These are phyloP conservation scores for Colletotrichum karsti DNA, from an alignment of 2,329 filamentous ascomycete genomes.

Conservation along the genomic window DNA sequence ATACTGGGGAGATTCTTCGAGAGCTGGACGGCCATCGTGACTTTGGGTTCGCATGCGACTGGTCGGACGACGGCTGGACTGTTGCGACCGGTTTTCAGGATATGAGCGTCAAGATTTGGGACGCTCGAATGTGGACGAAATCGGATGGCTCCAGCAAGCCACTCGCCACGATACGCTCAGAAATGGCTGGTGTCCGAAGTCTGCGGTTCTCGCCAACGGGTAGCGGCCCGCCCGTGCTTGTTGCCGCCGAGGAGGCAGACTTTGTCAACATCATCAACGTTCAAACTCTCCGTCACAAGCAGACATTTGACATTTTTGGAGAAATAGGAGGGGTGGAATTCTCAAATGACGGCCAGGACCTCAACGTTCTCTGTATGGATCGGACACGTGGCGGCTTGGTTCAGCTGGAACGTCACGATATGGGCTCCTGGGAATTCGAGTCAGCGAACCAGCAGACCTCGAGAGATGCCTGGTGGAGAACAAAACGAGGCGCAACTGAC, in stretches of 20 bases:
- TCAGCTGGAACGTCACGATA: conserved; percentile 63
- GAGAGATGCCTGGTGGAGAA: conserved; percentile 11
- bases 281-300: conserved; percentile 69
- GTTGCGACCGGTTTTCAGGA: conserved; percentile 84
- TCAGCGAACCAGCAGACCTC: background rate
- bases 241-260: conserved; percentile 81
- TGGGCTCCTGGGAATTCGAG: conserved; percentile 32
- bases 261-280: conserved; percentile 77
- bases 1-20: conserved; percentile 67
- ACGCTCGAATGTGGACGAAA: conserved; percentile 74
- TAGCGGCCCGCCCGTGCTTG: conserved; percentile 71
- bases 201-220: conserved; percentile 78
- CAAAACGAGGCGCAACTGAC: background rate
- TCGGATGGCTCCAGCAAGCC: conserved; percentile 57
- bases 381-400: conserved; percentile 71
- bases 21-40: conserved; percentile 72
- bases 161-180: conserved; percentile 65
- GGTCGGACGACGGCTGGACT: conserved; percentile 80
- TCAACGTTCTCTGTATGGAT: conserved; percentile 77
- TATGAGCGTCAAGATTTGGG: conserved; percentile 77
- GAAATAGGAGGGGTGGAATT: conserved; percentile 77
- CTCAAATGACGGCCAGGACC: conserved; percentile 70
- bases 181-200: conserved; percentile 75
- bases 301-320: conserved; percentile 78
- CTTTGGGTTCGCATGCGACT: conserved; percentile 80